phyloP scores from a whole-genome alignment of 192 early-diverging fungal genomes.

The Phycomyces nitens region DNA sequence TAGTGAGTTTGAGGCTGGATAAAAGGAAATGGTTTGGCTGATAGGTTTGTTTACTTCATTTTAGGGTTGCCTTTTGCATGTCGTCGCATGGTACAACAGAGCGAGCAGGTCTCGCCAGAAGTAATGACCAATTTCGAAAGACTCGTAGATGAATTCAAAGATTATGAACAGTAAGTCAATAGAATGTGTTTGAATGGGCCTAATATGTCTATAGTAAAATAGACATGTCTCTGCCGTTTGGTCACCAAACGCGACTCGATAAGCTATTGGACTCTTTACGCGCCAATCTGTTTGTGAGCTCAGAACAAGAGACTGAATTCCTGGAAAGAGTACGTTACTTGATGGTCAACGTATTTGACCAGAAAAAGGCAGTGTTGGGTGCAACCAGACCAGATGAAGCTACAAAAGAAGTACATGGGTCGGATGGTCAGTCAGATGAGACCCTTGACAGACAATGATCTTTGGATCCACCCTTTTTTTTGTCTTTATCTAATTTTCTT shows the following conservation, averaged over 20 bases:
- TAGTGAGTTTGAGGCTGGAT: too few relatives aligned
- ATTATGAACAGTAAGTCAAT: constrained; percentile 51
- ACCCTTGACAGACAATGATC: too few relatives aligned
- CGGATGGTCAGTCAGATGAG: background rate
- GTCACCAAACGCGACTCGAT: constrained; percentile 54
- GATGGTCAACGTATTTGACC: constrained; percentile 33
- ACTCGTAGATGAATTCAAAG: constrained; percentile 60
- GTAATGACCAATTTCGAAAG: constrained; percentile 51
- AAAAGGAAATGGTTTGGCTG: constrained; percentile 29
- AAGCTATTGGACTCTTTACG: constrained; percentile 56
- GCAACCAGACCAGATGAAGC: background rate
- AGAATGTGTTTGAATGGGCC: too few relatives aligned
- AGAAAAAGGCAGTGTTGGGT: background rate
- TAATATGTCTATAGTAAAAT: constrained; percentile 36
- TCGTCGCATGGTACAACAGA: constrained; percentile 41
- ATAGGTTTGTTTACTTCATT: constrained; percentile 15
- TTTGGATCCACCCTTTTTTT: too few relatives aligned
- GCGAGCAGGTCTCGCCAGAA: constrained; percentile 41
- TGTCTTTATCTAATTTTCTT: too few relatives aligned
- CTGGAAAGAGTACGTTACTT: constrained; percentile 39
- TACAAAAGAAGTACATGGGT: background rate
- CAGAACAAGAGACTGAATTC: constrained; percentile 34
- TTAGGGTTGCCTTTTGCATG: constrained; percentile 55
- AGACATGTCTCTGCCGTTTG: constrained; percentile 52
- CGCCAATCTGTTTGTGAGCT: constrained; percentile 42